Evolutionary conservation across 352 stramenopile genomes (phyloP), one percentile per base, ranked within the genome.

Genomic region (Globisporangium abappressorium): DNA sequence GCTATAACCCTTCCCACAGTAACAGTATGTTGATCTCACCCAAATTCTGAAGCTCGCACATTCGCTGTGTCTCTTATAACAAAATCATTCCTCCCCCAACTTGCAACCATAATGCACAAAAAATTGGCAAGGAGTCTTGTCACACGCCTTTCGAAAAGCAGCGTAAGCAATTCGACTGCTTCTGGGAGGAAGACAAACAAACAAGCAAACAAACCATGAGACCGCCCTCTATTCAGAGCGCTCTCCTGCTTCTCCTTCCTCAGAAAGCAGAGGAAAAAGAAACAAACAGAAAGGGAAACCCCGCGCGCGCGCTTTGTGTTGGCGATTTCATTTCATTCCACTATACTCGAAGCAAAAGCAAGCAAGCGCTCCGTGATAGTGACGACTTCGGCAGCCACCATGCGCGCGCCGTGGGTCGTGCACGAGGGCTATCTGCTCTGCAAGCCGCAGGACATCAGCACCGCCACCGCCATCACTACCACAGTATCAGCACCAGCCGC

Each of bases 381-480:
- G 43, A 51, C 36, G 33, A 62, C 12, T 47, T 15, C 41, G 22
- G n/a, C 8, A 34, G 28, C 34, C 5, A 26, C 20, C 38, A 87
- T 87, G 78, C 75, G 79, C 58, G 55, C 38, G 55, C 76, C 77
- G 49, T 90, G 80, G 80, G 64, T 90, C 74, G 80, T 90, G 43
- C 76, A 84, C 22, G 80, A 90, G 66, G 81, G 81, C 30, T 87
- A 84, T 59, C 58, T 88, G 59, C 81, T 82, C 56, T 75, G 51
- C 56, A 77, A 80, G 66, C 69, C 58, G 8, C 77, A 84, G 34
- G 75, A 66, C 14, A 2, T 20, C 46, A 20, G 12, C 51, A 12
- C 47, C 51, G 1, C 8, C 57, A 20, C 15, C 51, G 49, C 7
- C 43, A 38, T 26, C 70, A 63, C 26, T 41, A 60, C n/a, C 58